Base-by-base conservation (phyloP, 495 filamentous ascomycete genomes). In the Collariella sp. region DNA sequence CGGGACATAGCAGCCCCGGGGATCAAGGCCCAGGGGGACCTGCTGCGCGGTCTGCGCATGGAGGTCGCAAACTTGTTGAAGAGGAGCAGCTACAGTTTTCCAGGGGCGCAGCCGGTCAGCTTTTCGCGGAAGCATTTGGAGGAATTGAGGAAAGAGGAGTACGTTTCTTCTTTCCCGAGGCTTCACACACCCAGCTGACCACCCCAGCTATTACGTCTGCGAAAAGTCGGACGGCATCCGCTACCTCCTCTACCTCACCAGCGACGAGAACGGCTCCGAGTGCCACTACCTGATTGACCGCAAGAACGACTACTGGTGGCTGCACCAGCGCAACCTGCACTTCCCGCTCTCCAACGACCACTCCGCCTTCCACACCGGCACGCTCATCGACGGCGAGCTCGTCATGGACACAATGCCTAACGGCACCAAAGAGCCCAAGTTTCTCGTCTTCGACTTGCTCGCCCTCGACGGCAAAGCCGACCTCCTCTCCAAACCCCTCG, bases 211-310 rank as follows among this genome's bases (percentile, higher is more conserved):
- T 72, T 97, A 88, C 65, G 87, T 98, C 59, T 96, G 93, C 75
- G 93, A 98, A 71, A 98, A 98, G 71, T 95, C 91, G 0, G 93
- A 98, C 65, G 93, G 93, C 34, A 89, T 97, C 61, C 83, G 93
- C 39, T 96, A 91, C 67, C 79, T 98, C 19, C 82, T 98, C 66
- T 98, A 91, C 76, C 83, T 91, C 57, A 86, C 87, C 55, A 59
- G 58, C 9, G 73, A 73, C 51, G 72, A 76, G 6, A 76, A 86
- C 52, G 79, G 82, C 46, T 75, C 81, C 56, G 75, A 75, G 58
- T 53, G 59, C 6, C 68, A 70, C 52, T 95, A 94, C 76, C 75
- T 98, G 54, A 95, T 98, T 70, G 93, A 98, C 69, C 89, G 93
- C 58, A 91, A 87, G 72, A 97, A 98, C 69, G 89, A 96, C 60